phyloP scores from a whole-genome alignment of 768 basidiomycete genomes.

The Xerocomellus intermedius region DNA sequence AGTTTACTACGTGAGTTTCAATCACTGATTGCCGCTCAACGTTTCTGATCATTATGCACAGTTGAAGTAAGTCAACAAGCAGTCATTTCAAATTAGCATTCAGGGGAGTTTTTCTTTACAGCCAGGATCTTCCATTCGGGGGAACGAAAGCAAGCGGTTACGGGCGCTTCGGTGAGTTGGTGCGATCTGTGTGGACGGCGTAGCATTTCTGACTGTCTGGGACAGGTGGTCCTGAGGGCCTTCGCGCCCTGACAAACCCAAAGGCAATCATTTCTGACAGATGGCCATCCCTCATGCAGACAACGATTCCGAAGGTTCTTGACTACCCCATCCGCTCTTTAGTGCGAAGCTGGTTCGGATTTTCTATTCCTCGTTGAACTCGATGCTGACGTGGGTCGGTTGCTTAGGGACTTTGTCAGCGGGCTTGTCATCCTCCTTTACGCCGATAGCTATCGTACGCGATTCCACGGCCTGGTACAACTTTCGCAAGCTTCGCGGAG shows the following conservation, averaged over 20 bases:
- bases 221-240: conserved; percentile 87
- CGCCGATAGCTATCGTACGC: conserved; percentile 45
- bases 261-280: conserved; percentile 88
- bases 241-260: conserved; percentile 81
- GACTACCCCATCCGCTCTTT: conserved; percentile 84
- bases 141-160: conserved; percentile 91
- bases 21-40: background rate
- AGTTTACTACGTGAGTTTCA: conserved; percentile 70
- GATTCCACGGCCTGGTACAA: conserved; percentile 40
- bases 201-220: conserved; percentile 8
- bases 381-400: background rate
- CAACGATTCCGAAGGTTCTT: conserved; percentile 78
- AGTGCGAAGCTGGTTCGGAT: conserved; percentile 67
- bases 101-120: conserved; percentile 23
- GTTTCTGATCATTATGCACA: conserved; percentile 30
- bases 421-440: conserved; percentile 50
- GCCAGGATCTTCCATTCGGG: conserved; percentile 94
- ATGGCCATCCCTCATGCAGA: conserved; percentile 81
- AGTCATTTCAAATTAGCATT: conserved; percentile 5
- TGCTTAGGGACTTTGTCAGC: conserved; percentile 49
- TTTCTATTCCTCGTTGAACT: background rate
- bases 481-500: conserved; percentile 39
- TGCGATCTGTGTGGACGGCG: background rate
- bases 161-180: conserved; percentile 77
- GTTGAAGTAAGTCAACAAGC: conserved; percentile 57